Percentiles rank a stretch among this genome's conserved stretches.
These are phyloP conservation scores for Sclerotinia nivalis DNA, from an alignment of 2,329 filamentous ascomycete species.

Conservation along the genomic window DNA sequence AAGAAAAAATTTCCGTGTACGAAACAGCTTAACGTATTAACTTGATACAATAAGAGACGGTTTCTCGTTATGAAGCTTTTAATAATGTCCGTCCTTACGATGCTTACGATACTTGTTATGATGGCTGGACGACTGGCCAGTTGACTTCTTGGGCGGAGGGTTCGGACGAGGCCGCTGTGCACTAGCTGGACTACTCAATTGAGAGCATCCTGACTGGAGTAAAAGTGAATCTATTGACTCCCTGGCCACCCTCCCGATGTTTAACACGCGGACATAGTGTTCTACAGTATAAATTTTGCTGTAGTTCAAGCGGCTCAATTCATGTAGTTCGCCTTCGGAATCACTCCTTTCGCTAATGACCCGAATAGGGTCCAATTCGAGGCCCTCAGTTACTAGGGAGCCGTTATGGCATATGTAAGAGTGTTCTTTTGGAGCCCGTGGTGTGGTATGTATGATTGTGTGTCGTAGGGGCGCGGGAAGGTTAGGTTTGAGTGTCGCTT, in stretches of 20 bases:
- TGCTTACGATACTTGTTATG: background rate
- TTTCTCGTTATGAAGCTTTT: background rate
- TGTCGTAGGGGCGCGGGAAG: conserved; percentile 2
- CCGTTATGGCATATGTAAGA: background rate
- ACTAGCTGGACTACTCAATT: background rate
- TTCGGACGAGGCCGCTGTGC: background rate
- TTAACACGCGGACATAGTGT: conserved; percentile 30
- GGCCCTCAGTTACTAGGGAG: conserved; percentile 18
- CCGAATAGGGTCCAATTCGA: conserved; percentile 30
- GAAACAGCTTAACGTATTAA: conserved; percentile 9
- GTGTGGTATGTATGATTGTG: conserved; percentile 18
- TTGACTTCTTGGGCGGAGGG: background rate
- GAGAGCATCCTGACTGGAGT: background rate
- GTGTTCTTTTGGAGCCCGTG: background rate
- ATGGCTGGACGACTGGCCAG: background rate
- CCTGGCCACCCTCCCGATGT: conserved; percentile 27
- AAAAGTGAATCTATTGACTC: background rate
- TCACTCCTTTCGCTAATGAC: conserved; percentile 25
- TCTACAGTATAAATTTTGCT: conserved; percentile 37
- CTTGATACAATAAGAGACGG: background rate
- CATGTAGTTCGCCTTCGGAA: background rate
- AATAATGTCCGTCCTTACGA: background rate
- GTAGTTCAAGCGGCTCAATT: conserved; percentile 34
- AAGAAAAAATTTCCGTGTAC: background rate
- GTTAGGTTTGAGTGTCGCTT: conserved; percentile 34